A percentile compares a stretch with the other conserved stretches of the same genome.
Conservation (phyloP, 805 yeast species). For the Komagataella kurtzmanii region DNA sequence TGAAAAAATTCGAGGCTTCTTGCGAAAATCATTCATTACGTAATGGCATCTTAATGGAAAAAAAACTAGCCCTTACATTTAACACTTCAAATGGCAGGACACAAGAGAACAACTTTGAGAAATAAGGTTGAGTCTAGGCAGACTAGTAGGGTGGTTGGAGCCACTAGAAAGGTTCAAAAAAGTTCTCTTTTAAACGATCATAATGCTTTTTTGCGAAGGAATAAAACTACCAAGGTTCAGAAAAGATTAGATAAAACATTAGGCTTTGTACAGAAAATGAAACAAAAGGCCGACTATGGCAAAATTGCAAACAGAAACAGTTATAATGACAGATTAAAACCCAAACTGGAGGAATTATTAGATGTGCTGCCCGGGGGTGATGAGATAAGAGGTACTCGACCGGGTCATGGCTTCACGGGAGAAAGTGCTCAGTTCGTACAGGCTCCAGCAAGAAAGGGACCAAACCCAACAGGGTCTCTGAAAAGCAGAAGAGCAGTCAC, state of each 20-base stretch:
- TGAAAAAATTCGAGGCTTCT: not conserved
- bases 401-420: not conserved
- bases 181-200: not conserved
- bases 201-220: not conserved
- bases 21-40: not conserved
- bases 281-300: constrained; percentile 8
- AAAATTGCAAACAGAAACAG: not conserved
- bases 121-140: not conserved
- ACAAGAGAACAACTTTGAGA: not conserved
- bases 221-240: not conserved
- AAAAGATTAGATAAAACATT: not conserved
- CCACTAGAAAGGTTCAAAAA: not conserved
- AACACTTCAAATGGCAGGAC: not conserved
- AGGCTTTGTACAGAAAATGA: not conserved
- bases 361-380: constrained; percentile 32
- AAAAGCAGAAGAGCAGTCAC: constrained; percentile 42
- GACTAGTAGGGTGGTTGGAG: not conserved
- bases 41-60: not conserved
- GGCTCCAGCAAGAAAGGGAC: constrained; percentile 4
- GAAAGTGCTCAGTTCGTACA: not conserved
- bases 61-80: too few relatives aligned
- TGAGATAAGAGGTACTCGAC: constrained; percentile 3
- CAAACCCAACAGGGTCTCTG: constrained; percentile 16
- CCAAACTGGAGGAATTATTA: constrained; percentile 53
- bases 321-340: constrained; percentile 44